Conservation (phyloP, 1,284 basidiomycete species). For the Gastroboletus turbinatus region DNA sequence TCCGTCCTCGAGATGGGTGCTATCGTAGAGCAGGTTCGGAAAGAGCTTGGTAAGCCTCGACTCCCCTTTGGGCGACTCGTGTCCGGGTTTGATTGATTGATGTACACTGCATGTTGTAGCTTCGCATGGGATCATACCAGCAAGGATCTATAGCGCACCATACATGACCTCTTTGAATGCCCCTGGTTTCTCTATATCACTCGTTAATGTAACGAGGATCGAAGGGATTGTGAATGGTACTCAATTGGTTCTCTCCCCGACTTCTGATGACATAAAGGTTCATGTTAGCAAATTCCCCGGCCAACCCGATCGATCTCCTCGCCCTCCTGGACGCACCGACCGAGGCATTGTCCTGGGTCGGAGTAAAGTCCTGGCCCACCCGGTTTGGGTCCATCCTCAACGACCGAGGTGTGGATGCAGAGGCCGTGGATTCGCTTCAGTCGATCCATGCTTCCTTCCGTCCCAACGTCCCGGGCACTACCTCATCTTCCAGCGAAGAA, state of each 20-base stretch:
- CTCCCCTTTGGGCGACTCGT: not conserved
- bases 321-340: conserved; percentile 41
- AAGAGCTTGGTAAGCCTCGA: conserved; percentile 39
- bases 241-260: too few relatives aligned
- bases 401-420: conserved; percentile 1
- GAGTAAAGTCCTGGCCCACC: conserved; percentile 27
- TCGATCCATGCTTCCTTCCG: conserved; percentile 5
- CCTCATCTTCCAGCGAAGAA: not conserved
- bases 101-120: not conserved
- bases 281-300: not conserved
- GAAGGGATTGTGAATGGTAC: too few relatives aligned
- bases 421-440: conserved; percentile 7
- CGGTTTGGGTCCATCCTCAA: not conserved
- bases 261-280: too few relatives aligned
- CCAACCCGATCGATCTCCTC: conserved; percentile 24
- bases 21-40: conserved; percentile 42
- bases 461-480: not conserved
- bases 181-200: too few relatives aligned
- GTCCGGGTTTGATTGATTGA: not conserved
- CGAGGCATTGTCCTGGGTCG: conserved; percentile 40
- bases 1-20: conserved; percentile 55
- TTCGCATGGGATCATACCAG: conserved; percentile 25
- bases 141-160: too few relatives aligned
- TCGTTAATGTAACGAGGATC: too few relatives aligned
- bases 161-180: too few relatives aligned